phyloP scores from a whole-genome alignment of 2,329 filamentous ascomycete species.

The Aspergillus vadensis region DNA sequence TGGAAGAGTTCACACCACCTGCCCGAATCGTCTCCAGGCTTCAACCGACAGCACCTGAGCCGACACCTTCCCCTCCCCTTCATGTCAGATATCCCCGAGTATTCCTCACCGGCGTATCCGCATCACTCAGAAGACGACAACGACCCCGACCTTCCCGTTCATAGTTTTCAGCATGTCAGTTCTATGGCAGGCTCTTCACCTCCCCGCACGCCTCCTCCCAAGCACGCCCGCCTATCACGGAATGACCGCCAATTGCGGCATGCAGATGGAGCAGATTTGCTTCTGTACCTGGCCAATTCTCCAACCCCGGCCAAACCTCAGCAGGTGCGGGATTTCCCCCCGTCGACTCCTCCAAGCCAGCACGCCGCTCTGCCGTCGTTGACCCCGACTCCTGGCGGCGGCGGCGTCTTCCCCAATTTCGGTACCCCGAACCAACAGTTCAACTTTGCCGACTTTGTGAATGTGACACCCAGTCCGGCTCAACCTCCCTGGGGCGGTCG shows the following conservation, averaged over 20 bases:
- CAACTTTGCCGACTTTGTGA: conserved; percentile 96
- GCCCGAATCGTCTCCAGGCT: conserved; percentile 83
- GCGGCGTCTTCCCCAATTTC: conserved; percentile 72
- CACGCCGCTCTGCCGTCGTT: conserved; percentile 54
- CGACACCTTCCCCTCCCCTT: conserved; percentile 79
- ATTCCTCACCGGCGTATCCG: conserved; percentile 51
- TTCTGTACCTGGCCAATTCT: conserved; percentile 85
- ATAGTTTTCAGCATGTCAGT: conserved; percentile 40
- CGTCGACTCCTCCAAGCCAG: conserved; percentile 75
- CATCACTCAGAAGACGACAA: conserved; percentile 70
- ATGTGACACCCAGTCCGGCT: conserved; percentile 93
- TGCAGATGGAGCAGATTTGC: conserved; percentile 78
- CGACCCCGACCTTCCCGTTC: conserved; percentile 73
- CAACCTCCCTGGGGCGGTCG: conserved; percentile 74
- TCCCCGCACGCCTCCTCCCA: conserved; percentile 75
- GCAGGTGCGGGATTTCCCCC: conserved; percentile 57
- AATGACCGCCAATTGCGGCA: conserved; percentile 57
- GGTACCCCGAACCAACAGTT: conserved; percentile 82
- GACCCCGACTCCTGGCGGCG: conserved; percentile 61
- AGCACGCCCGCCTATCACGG: conserved; percentile 54
- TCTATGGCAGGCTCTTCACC: conserved; percentile 74
- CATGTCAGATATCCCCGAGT: conserved; percentile 71
- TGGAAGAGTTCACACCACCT: conserved; percentile 80
- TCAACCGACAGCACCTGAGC: conserved; percentile 71
- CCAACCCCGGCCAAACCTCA: conserved; percentile 73